These are phyloP conservation scores for Neurospora pannonica DNA, from an alignment of 495 filamentous ascomycete species.

Conservation along the genomic window DNA sequence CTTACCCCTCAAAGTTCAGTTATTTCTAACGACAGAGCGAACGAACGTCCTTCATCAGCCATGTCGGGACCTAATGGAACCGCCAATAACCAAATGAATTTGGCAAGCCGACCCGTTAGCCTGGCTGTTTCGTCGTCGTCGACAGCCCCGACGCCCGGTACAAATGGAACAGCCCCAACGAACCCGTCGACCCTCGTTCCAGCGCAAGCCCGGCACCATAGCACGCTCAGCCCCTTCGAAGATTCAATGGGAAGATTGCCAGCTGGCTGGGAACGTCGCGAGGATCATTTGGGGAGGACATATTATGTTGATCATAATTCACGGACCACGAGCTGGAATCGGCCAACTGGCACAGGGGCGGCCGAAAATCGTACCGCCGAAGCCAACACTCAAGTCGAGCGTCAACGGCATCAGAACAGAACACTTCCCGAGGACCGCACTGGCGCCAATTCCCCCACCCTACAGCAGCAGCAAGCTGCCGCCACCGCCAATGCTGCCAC, in stretches of 20 bases:
- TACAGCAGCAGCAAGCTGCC: slow-evolving; percentile 51
- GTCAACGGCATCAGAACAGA: slow-evolving; percentile 85
- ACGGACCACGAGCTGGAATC: slow-evolving; percentile 88
- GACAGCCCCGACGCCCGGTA: slow-evolving; percentile 23
- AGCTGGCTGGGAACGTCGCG: slow-evolving; percentile 89
- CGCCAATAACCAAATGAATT: slow-evolving; percentile 16
- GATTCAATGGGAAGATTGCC: slow-evolving; percentile 88
- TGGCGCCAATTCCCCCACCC: slow-evolving; percentile 82
- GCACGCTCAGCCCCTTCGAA: slow-evolving; percentile 84
- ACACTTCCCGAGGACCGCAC: slow-evolving; percentile 95
- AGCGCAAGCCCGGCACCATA: slow-evolving; percentile 27
- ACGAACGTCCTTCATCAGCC: slow-evolving; percentile 36
- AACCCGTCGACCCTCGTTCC: slow-evolving; percentile 1
- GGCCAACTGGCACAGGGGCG: slow-evolving; percentile 72
- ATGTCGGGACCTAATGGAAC: slow-evolving; percentile 35
- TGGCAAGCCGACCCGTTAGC: slow-evolving; percentile 31
- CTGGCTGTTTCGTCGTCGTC: slow-evolving; percentile 27
- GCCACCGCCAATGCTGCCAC: slow-evolving; percentile 53
- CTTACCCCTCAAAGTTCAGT: slow-evolving; percentile 29
- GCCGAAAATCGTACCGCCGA: slow-evolving; percentile 68
- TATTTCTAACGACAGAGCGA: slow-evolving; percentile 19
- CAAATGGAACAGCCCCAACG: slow-evolving; percentile 21
- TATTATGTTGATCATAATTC: slow-evolving; percentile 99
- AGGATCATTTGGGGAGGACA: slow-evolving; percentile 93
- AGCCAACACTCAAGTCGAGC: slow-evolving; percentile 82